phyloP scores from a whole-genome alignment of 495 filamentous ascomycete genomes.

The Penicillium odoratum region DNA sequence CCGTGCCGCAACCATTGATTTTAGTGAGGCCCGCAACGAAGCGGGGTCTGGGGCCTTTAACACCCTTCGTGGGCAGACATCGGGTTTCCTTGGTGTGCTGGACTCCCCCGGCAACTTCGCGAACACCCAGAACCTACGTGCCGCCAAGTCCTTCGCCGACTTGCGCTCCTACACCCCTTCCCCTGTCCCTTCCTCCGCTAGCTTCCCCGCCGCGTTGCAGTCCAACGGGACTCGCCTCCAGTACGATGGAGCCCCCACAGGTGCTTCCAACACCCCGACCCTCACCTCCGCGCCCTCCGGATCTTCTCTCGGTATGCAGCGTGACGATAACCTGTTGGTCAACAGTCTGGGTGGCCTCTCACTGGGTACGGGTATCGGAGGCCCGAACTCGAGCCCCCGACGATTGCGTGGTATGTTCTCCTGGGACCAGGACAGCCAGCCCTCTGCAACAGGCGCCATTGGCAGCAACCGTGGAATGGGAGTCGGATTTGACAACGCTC shows the following conservation, averaged over 20 bases:
- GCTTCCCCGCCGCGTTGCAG: conserved; percentile 73
- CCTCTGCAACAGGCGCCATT: conserved; percentile 67
- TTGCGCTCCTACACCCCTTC: conserved; percentile 93
- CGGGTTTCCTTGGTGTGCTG: conserved; percentile 77
- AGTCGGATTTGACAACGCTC: conserved; percentile 61
- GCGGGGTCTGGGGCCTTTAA: conserved; percentile 64
- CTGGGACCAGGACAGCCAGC: conserved; percentile 61
- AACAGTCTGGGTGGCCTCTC: conserved; percentile 67
- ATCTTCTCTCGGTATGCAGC: conserved; percentile 54
- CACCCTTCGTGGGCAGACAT: conserved; percentile 72
- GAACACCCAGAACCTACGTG: conserved; percentile 75
- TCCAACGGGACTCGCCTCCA: conserved; percentile 66
- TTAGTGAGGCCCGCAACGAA: conserved; percentile 80
- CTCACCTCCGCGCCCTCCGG: conserved; percentile 75
- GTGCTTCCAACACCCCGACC: conserved; percentile 68
- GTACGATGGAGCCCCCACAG: conserved; percentile 58
- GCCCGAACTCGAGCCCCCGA: conserved; percentile 56
- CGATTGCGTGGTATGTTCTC: conserved; percentile 65
- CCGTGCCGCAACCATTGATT: conserved; percentile 97
- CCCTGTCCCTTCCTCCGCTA: conserved; percentile 83
- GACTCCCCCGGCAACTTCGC: conserved; percentile 74
- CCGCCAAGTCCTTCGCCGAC: conserved; percentile 96
- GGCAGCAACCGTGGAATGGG: conserved; percentile 81
- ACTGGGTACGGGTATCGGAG: conserved; percentile 61
- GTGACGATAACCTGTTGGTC: conserved; percentile 65